Conservation (phyloP, 257 asterid species). For the Solanum sparsipilum region DNA sequence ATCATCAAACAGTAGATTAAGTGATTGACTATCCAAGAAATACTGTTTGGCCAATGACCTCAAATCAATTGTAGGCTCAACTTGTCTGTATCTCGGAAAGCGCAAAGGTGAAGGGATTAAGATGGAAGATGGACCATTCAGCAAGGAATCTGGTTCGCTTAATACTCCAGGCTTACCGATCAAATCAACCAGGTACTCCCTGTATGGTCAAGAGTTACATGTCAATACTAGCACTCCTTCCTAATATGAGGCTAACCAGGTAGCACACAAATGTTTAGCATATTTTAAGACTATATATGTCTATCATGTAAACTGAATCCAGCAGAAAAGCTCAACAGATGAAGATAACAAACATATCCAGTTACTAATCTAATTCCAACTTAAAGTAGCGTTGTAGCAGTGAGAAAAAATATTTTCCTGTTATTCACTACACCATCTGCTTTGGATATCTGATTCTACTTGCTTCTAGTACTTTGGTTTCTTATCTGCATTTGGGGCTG, state of each 20-base stretch:
- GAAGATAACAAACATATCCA: not conserved
- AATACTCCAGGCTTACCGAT: conserved; percentile 75
- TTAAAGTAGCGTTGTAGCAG: not conserved
- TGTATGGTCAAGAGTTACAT: conserved; percentile 22
- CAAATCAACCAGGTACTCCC: conserved; percentile 91
- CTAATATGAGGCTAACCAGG: not conserved
- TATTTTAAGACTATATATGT: not conserved
- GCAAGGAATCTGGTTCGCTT: conserved; percentile 80
- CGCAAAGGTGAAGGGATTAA: conserved; percentile 85
- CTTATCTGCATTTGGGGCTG: not conserved
- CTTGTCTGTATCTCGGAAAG: conserved; percentile 69
- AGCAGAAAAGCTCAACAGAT: not conserved
- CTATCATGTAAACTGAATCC: not conserved
- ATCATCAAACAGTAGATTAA: conserved; percentile 64
- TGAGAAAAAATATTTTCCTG: not conserved
- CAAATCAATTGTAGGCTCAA: conserved; percentile 62
- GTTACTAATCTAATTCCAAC: not conserved
- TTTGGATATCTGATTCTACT: not conserved
- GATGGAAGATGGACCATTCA: conserved; percentile 89
- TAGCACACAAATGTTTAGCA: not conserved
- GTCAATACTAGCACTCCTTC: not conserved
- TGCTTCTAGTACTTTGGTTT: not conserved
- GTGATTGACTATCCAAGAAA: conserved; percentile 69
- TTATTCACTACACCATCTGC: not conserved
- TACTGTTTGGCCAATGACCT: conserved; percentile 83